phyloP scores from a whole-genome alignment of 768 basidiomycete genomes.

The Mycena pura region DNA sequence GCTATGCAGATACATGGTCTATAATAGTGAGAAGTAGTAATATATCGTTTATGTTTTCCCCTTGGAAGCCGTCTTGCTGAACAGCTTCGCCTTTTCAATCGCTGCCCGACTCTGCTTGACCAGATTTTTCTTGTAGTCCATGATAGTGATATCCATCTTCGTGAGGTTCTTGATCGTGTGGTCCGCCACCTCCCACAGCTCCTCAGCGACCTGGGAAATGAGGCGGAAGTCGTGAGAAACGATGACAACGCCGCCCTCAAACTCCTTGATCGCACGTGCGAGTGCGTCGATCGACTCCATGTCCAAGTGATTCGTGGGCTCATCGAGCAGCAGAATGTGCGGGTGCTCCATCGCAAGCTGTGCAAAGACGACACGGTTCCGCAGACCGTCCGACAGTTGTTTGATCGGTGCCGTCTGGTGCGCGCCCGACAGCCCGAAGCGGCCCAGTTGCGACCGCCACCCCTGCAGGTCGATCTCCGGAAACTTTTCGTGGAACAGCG shows the following conservation, averaged over 20 bases:
- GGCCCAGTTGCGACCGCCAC: conserved; percentile 93
- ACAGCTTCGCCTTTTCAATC: conserved; percentile 92
- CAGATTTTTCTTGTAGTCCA: conserved; percentile 91
- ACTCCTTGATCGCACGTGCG: conserved; percentile 94
- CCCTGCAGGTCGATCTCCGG: conserved; percentile 94
- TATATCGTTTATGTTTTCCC: conserved; percentile 47
- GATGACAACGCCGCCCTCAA: conserved; percentile 97
- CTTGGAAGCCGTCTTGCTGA: conserved; percentile 82
- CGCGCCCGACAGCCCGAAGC: conserved; percentile 92
- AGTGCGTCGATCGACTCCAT: conserved; percentile 98
- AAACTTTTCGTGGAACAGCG: conserved; percentile 77
- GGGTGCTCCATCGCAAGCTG: conserved; percentile 98
- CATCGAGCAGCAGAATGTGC: conserved; percentile 91
- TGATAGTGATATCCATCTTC: conserved; percentile 87
- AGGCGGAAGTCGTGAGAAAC: conserved; percentile 99
- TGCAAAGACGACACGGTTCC: conserved; percentile 97
- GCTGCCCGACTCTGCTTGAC: conserved; percentile 82
- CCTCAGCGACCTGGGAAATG: conserved; percentile 97
- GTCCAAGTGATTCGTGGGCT: conserved; percentile 97
- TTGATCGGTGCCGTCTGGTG: conserved; percentile 95
- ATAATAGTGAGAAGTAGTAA: conserved; percentile 3
- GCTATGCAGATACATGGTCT: conserved; percentile 25
- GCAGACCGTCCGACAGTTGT: conserved; percentile 93
- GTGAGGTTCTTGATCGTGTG: conserved; percentile 93
- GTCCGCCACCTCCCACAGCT: conserved; percentile 98